Evolutionary conservation across 176 grass and related monocot species (phyloP).

Genomic region (Aegilops umbellulata): DNA sequence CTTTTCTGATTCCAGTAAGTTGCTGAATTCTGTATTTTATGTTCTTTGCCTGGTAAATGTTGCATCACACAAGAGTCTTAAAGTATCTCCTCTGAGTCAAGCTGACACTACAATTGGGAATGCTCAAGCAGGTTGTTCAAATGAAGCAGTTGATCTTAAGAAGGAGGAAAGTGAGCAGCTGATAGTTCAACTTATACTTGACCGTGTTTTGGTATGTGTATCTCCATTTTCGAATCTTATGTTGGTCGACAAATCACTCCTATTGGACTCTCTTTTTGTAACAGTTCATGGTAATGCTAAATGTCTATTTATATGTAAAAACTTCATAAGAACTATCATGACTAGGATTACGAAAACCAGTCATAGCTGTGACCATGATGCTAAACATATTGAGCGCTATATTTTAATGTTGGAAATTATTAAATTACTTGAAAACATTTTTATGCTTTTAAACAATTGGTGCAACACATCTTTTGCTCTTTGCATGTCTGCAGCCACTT

Average conservation of each 20-base stretch:
- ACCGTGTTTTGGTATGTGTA: conserved; percentile 74
- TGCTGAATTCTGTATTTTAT: neutral
- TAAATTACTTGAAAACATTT: neutral
- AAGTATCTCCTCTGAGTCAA: neutral
- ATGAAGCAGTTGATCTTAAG: conserved; percentile 59
- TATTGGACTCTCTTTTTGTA: neutral
- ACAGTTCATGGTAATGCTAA: neutral
- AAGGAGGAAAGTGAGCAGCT: conserved; percentile 87
- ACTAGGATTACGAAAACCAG: neutral
- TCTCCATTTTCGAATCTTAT: neutral
- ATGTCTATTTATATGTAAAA: neutral
- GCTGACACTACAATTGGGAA: conserved; percentile 15
- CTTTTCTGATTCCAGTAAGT: neutral
- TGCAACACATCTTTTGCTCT: neutral
- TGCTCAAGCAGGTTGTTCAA: conserved; percentile 54
- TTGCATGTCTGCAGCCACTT: neutral
- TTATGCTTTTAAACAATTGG: neutral
- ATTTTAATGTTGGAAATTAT: conserved; percentile 7
- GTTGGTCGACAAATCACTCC: neutral
- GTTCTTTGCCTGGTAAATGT: neutral
- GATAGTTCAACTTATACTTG: conserved; percentile 80
- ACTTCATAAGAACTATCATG: neutral
- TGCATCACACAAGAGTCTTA: neutral
- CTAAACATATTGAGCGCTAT: neutral
- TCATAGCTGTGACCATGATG: neutral